These are phyloP conservation scores for Myrica gale DNA, from an alignment of 306 rosid genomes.

Conservation along the genomic window DNA sequence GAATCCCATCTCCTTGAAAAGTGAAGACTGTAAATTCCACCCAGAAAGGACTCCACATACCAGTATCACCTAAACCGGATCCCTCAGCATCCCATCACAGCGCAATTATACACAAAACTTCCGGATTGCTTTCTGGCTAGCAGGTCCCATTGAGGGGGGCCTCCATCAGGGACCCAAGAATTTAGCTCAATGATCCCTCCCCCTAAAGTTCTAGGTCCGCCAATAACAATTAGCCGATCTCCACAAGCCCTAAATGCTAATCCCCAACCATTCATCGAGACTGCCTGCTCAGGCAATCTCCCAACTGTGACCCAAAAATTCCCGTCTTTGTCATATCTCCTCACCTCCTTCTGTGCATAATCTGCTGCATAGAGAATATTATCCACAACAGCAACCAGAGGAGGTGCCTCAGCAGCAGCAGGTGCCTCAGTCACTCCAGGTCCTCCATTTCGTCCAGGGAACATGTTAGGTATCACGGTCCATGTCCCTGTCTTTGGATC, in stretches of 20 bases:
- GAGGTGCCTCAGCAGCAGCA: conserved; percentile 60
- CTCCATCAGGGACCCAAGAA: conserved; percentile 55
- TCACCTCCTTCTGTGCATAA: conserved; percentile 40
- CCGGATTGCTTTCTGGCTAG: conserved; percentile 45
- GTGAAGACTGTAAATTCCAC: conserved; percentile 36
- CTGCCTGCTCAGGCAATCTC: conserved; percentile 50
- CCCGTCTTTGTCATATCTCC: conserved; percentile 44
- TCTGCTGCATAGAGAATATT: conserved; percentile 70
- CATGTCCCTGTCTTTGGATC: conserved; percentile 51
- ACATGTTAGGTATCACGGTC: conserved; percentile 67
- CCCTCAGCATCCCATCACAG: conserved; percentile 78
- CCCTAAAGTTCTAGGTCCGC: conserved; percentile 39
- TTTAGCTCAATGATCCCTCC: conserved; percentile 44
- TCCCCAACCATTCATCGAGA: conserved; percentile 68
- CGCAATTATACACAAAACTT: conserved; percentile 67
- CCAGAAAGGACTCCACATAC: conserved; percentile 30
- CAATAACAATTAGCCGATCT: conserved; percentile 53
- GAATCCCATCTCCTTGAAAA: conserved; percentile 42
- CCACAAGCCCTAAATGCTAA: conserved; percentile 72
- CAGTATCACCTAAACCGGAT: conserved; percentile 17
- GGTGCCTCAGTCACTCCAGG: conserved; percentile 29
- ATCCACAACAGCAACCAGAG: conserved; percentile 79
- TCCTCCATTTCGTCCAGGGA: conserved; percentile 40
- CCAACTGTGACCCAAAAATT: conserved; percentile 52
- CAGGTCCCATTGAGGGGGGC: conserved; percentile 50